phyloP scores from a whole-genome alignment of 768 basidiomycete species.

The Wakefieldia striispora region DNA sequence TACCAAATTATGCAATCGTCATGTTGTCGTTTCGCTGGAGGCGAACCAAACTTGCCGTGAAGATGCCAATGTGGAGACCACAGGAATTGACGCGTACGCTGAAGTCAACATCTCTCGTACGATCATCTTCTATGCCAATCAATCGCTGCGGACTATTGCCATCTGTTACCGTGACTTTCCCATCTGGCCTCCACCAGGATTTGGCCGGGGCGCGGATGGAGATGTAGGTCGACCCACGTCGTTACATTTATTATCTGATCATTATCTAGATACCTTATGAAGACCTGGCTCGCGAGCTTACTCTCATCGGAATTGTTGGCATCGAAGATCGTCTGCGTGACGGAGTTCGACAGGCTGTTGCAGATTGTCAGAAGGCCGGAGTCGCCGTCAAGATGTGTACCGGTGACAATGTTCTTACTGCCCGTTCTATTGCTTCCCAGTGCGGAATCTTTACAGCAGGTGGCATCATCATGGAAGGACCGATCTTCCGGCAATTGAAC shows the following conservation, averaged over 20 bases:
- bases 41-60: slow-evolving; percentile 15
- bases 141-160: slow-evolving; percentile 91
- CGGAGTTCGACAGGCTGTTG: slow-evolving; percentile 87
- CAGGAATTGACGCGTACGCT: slow-evolving; percentile 61
- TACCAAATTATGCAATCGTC: slow-evolving; percentile 66
- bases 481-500: slow-evolving; percentile 79
- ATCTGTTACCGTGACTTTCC: slow-evolving; percentile 89
- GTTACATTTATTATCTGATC: slow-evolving; percentile 6
- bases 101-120: slow-evolving; percentile 85
- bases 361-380: slow-evolving; percentile 83
- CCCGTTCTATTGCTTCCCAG: slow-evolving; percentile 93
- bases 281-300: slow-evolving; percentile 67
- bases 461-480: slow-evolving; percentile 98
- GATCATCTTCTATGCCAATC: slow-evolving; percentile 97
- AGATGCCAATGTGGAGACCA: slow-evolving; percentile 47
- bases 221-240: slow-evolving; percentile 45
- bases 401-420: slow-evolving; percentile 93
- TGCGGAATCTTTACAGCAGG: slow-evolving; percentile 94
- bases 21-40: slow-evolving; percentile 61
- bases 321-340: slow-evolving; percentile 95
- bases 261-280: slow-evolving; percentile 61
- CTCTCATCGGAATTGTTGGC: slow-evolving; percentile 85
- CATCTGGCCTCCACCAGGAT: slow-evolving; percentile 74
- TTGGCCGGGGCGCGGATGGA: slow-evolving; percentile 39
- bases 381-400: slow-evolving; percentile 98